Conservation (phyloP, 371 early-diverging fungal genomes). For the Mortierella sp. region DNA sequence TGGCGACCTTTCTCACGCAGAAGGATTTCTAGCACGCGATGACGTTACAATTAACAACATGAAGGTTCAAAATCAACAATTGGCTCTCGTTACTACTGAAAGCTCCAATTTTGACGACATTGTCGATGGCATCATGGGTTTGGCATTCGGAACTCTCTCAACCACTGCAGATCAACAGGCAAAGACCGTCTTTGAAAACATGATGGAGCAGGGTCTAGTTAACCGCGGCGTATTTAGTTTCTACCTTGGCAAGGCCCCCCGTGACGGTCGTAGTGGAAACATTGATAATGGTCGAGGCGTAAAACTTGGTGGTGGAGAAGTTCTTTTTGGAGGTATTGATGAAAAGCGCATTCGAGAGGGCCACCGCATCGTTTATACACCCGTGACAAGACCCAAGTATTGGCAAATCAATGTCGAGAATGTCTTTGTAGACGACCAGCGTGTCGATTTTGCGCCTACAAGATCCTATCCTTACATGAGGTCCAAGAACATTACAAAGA, state of each 20-base stretch:
- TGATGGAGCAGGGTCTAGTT: constrained; percentile 56
- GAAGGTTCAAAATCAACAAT: constrained; percentile 62
- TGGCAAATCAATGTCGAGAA: constrained; percentile 61
- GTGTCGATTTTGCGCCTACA: neutral
- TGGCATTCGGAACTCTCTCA: constrained; percentile 59
- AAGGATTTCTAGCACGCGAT: constrained; percentile 69
- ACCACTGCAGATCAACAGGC: neutral
- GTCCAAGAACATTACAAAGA: neutral
- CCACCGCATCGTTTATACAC: constrained; percentile 57
- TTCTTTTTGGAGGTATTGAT: constrained; percentile 53
- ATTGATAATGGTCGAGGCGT: constrained; percentile 5
- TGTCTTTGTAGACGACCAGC: constrained; percentile 26
- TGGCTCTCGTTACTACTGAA: constrained; percentile 65
- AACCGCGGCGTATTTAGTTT: constrained; percentile 61
- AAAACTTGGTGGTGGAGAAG: constrained; percentile 39
- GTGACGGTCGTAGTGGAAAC: constrained; percentile 36
- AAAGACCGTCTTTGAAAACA: constrained; percentile 46
- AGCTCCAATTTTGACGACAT: constrained; percentile 64
- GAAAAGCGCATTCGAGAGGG: constrained; percentile 25
- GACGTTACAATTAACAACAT: constrained; percentile 62
- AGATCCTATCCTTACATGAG: too few relatives aligned
- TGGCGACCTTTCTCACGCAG: constrained; percentile 69
- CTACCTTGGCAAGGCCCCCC: constrained; percentile 48
- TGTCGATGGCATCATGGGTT: constrained; percentile 63
- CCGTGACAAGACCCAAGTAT: constrained; percentile 57